phyloP scores from a whole-genome alignment of 148 eudicot genomes.

The Euryodendron excelsum region DNA sequence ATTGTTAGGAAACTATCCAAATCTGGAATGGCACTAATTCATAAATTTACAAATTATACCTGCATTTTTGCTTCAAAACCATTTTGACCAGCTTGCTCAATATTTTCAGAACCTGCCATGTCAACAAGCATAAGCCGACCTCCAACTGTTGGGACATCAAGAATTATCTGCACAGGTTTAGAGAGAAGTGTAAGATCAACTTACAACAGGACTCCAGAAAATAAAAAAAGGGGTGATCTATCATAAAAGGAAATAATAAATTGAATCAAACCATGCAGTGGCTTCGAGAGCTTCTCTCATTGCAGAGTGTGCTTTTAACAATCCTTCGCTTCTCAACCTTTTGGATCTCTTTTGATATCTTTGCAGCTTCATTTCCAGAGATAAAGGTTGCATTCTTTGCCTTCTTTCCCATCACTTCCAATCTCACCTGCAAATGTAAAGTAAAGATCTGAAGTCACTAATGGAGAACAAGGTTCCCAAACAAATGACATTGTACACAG shows the following conservation, averaged over 20 bases:
- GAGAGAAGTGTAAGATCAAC: background rate
- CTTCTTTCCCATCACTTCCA: constrained; percentile 96
- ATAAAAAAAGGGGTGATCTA: background rate
- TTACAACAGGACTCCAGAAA: background rate
- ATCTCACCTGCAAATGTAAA: constrained; percentile 53
- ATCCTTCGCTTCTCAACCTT: constrained; percentile 96
- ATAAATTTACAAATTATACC: constrained; percentile 34
- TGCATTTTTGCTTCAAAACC: constrained; percentile 97
- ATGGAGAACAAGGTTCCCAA: too few relatives aligned
- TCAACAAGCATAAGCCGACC: constrained; percentile 97
- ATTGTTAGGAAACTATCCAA: background rate
- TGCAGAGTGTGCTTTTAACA: constrained; percentile 83
- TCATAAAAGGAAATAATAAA: background rate
- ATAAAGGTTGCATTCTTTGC: constrained; percentile 98
- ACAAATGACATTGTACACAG: background rate
- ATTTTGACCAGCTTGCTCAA: constrained; percentile 94
- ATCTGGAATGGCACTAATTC: background rate
- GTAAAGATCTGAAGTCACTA: background rate
- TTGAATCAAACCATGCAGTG: constrained; percentile 79
- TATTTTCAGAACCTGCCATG: constrained; percentile 99
- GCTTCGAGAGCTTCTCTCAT: constrained; percentile 93
- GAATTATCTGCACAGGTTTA: constrained; percentile 56
- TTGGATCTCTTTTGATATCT: constrained; percentile 92
- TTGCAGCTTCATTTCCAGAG: constrained; percentile 91
- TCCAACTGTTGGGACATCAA: constrained; percentile 95